phyloP scores from a whole-genome alignment of 805 yeast genomes.

The Spathaspora arborariae region DNA sequence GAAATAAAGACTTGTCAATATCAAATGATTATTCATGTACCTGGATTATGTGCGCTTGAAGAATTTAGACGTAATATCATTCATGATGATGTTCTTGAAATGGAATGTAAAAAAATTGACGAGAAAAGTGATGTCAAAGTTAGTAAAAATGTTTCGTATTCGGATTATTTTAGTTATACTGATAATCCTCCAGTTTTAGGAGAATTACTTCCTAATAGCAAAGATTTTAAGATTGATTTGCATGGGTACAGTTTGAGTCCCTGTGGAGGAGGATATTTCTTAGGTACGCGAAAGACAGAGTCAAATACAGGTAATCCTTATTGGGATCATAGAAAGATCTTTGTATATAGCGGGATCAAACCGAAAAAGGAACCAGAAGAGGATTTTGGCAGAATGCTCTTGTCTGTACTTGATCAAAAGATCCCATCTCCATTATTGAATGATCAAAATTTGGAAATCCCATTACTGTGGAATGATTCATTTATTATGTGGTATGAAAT shows the following conservation, averaged over 20 bases:
- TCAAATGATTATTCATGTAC: conserved; percentile 47
- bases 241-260: conserved; percentile 23
- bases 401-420: conserved; percentile 19
- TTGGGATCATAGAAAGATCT: conserved; percentile 20
- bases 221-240: conserved; percentile 22
- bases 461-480: conserved; percentile 25
- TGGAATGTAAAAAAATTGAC: conserved; percentile 23
- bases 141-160: conserved; percentile 3
- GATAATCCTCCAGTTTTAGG: conserved; percentile 4
- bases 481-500: conserved; percentile 36
- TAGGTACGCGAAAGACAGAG: conserved; percentile 17
- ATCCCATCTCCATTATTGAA: conserved; percentile 23
- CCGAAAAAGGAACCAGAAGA: conserved; percentile 12
- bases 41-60: conserved; percentile 43
- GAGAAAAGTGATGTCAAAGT: background rate
- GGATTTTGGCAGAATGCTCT: conserved; percentile 19
- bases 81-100: conserved; percentile 22
- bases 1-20: conserved; percentile 61
- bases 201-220: conserved; percentile 21
- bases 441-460: conserved; percentile 6
- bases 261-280: conserved; percentile 29
- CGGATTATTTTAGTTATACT: conserved; percentile 13
- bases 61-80: conserved; percentile 26
- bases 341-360: conserved; percentile 18
- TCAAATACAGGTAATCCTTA: conserved; percentile 13